Conservation (phyloP, 371 early-diverging fungal genomes). For the Syncephalastrum sp. region DNA sequence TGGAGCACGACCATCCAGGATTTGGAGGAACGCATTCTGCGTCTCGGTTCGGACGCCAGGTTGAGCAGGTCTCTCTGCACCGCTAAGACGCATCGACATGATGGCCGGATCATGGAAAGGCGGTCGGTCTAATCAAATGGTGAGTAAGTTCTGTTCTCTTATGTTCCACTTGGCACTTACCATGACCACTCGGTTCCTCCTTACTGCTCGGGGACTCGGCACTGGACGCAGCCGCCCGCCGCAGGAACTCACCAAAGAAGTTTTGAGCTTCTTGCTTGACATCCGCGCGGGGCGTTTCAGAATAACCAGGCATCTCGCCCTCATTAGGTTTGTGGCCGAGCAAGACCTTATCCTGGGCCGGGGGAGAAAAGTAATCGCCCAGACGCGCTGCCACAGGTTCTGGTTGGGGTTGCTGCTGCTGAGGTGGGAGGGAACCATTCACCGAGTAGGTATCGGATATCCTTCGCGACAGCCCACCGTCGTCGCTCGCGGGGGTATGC, state of each 20-base stretch:
- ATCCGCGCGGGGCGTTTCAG: not conserved
- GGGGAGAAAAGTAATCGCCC: too few species aligned
- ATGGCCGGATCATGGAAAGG: slow-evolving; percentile 72
- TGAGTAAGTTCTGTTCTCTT: not conserved
- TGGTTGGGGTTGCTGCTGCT: not conserved
- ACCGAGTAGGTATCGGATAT: too few species aligned
- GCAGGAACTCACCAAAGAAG: slow-evolving; percentile 69
- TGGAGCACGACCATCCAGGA: slow-evolving; percentile 23
- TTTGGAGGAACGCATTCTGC: slow-evolving; percentile 36
- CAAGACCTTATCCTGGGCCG: too few species aligned
- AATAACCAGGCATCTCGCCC: too few species aligned
- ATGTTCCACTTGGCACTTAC: slow-evolving; percentile 12
- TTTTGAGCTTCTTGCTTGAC: slow-evolving; percentile 56
- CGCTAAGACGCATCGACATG: slow-evolving; percentile 58
- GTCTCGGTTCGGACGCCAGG: slow-evolving; percentile 14
- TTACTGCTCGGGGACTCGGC: not conserved
- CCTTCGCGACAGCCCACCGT: not conserved
- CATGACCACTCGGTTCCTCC: slow-evolving; percentile 15
- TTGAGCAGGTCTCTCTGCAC: slow-evolving; percentile 10
- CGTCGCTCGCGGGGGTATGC: slow-evolving; percentile 9
- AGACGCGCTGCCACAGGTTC: not conserved
- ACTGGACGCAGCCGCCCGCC: slow-evolving; percentile 57
- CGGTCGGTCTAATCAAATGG: slow-evolving; percentile 13
- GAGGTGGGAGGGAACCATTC: too few species aligned
- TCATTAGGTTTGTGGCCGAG: too few species aligned